Percentiles rank a stretch among this genome's conserved stretches.
Evolutionary conservation across 2,329 filamentous ascomycete genomes (phyloP).

Genomic region (Fusarium sarcochroum): DNA sequence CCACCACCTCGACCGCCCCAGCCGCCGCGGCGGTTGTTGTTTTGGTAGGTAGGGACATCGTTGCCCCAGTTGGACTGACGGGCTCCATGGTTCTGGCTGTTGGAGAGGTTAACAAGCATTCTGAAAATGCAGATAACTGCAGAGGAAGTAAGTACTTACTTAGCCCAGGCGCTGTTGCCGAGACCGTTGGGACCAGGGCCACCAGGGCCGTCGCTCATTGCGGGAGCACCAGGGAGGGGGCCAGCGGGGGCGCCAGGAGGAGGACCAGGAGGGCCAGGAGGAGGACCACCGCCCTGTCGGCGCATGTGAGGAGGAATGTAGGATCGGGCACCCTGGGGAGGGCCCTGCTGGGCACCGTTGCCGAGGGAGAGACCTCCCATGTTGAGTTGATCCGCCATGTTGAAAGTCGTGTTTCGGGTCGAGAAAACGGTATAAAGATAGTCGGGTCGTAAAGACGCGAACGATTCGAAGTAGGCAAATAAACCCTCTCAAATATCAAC

Average conservation of each 20-base stretch:
- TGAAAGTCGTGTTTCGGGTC: constrained; percentile 55
- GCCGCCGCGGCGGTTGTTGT: constrained; percentile 54
- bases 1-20: constrained; percentile 56
- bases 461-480: constrained; percentile 37
- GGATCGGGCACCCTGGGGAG: constrained; percentile 65
- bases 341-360: constrained; percentile 52
- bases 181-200: constrained; percentile 61
- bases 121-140: not conserved
- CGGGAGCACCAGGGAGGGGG: constrained; percentile 34
- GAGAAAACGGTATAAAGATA: constrained; percentile 38
- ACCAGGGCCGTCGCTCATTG: constrained; percentile 34
- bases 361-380: constrained; percentile 81
- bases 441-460: constrained; percentile 42
- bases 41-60: constrained; percentile 49
- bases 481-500: constrained; percentile 48
- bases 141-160: constrained; percentile 60
- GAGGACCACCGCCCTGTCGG: constrained; percentile 52
- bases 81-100: constrained; percentile 51
- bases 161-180: constrained; percentile 75
- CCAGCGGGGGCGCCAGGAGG: constrained; percentile 25
- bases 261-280: constrained; percentile 47
- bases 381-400: constrained; percentile 87
- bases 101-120: constrained; percentile 37
- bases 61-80: constrained; percentile 55
- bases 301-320: constrained; percentile 92